Base-by-base conservation (phyloP, 2,329 filamentous ascomycete genomes). In the Neofusicoccum ribis region DNA sequence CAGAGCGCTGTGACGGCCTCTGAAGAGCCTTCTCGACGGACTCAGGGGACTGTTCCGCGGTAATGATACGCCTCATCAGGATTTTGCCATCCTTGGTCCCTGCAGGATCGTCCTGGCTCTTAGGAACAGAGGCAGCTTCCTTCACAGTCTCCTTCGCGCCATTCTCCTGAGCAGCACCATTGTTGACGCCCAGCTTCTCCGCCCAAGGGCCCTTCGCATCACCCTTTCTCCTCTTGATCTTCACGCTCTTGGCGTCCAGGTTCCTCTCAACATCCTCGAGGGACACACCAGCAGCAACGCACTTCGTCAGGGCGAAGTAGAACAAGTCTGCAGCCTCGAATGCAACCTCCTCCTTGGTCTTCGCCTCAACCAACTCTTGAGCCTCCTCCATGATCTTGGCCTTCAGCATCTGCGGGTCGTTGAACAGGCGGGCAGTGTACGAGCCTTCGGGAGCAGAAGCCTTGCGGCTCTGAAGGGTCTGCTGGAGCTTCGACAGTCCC, bases 371-470 rank as follows among this genome's bases (percentile, higher is more conserved):
- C 47, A 99, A 85, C 80, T 99, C 95, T 73, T 96, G 91, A 0
- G 95, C 95, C 78, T 99, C 95, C 78, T 99, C 95, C 88, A 98
- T 96, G 64, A 99, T 97, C 84, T 99, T 99, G 3, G 95, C 95
- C 49, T 91, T 86, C 63, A 97, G 81, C 64, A 99, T 85, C 77
- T 96, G 93, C 71, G 92, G 87, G 69, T 99, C 95, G 17, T 90
- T 93, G 83, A 98, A 99, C 1, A 99, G 83, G 39, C 94, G 86
- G 17, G 93, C 92, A 4, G 95, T 99, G 78, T 99, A 99, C 12
- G 95, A 99, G 1, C 93, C 94, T 69, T 86, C 85, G 0, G 95
- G 94, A 0, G 94, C 93, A 17, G 91, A 92, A 47, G 85, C 80
- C 76, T 95, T 97, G 71, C 95, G 89, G 46, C 88, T 89, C 69